Evolutionary conservation across 225 moss, liverwort and hornwort genomes (phyloP).

Genomic region (Sphagnum tenellum): DNA sequence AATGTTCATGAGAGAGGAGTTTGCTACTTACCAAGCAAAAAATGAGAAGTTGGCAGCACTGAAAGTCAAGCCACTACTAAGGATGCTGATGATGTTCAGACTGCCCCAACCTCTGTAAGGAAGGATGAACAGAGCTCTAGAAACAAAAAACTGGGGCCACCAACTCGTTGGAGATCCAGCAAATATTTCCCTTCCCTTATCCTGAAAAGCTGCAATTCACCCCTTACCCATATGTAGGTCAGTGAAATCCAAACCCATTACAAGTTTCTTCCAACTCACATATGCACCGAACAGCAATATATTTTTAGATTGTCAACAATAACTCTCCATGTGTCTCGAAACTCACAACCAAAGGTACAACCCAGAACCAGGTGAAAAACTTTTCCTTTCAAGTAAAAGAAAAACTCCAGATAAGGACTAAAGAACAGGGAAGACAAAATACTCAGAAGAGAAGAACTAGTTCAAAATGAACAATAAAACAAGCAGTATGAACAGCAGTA

Average conservation of each 20-base stretch:
- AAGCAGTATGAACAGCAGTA: no score
- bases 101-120: slow-evolving; percentile 25
- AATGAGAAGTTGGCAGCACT: no score
- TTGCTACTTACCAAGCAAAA: no score
- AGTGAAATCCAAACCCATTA: background rate
- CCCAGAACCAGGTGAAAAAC: no score
- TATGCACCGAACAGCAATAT: background rate
- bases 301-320: background rate
- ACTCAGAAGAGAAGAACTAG: no score
- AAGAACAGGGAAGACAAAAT: no score
- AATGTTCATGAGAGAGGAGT: no score
- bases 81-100: slow-evolving; percentile 6
- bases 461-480: no score
- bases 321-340: background rate
- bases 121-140: slow-evolving; percentile 33
- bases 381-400: no score
- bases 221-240: slow-evolving; percentile 3
- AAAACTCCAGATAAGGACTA: no score
- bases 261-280: background rate
- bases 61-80: no score
- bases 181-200: slow-evolving; percentile 34
- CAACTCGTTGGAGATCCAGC: slow-evolving; percentile 30
- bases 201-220: slow-evolving; percentile 37
- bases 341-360: no score
- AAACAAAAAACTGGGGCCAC: slow-evolving; percentile 29